A percentile compares a stretch with the other conserved stretches of the same genome.
These are phyloP conservation scores for Zymoseptoria tritici DNA, from an alignment of 2,329 filamentous ascomycete species.

Conservation along the genomic window DNA sequence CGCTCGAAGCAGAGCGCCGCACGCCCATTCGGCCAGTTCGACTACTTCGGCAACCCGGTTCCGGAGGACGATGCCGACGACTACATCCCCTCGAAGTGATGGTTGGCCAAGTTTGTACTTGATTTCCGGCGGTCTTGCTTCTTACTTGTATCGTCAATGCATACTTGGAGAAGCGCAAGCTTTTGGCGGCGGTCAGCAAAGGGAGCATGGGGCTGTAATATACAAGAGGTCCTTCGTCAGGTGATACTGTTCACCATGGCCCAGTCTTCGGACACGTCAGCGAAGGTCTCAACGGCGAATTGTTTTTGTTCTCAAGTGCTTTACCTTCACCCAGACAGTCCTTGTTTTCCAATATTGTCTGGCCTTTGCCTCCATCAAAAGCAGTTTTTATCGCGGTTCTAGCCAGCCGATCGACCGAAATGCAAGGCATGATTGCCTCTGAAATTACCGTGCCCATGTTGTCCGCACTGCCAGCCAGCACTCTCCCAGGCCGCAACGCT, in stretches of 20 bases:
- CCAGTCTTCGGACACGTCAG: not conserved
- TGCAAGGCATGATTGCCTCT: slow-evolving; percentile 24
- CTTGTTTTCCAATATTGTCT: slow-evolving; percentile 31
- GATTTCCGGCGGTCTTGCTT: not conserved
- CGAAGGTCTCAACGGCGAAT: not conserved
- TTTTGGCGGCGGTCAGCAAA: not conserved
- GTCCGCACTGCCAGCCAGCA: slow-evolving; percentile 24
- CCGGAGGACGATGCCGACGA: slow-evolving; percentile 3
- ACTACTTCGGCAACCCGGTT: not conserved
- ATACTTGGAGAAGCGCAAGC: not conserved
- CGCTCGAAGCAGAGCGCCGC: slow-evolving; percentile 4
- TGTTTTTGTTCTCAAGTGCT: not conserved
- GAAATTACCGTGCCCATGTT: slow-evolving; percentile 25
- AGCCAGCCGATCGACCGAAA: slow-evolving; percentile 28
- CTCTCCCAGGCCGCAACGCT: slow-evolving; percentile 26
- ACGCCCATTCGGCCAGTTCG: not conserved
- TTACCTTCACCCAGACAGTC: slow-evolving; percentile 29
- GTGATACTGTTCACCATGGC: not conserved
- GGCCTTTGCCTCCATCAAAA: slow-evolving; percentile 25
- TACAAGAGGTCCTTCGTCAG: not conserved
- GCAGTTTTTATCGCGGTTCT: slow-evolving; percentile 24
- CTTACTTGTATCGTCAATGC: not conserved
- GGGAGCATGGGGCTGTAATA: not conserved
- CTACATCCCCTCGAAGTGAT: not conserved
- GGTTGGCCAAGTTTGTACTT: not conserved